phyloP scores from a whole-genome alignment of 176 grass and related monocot species.

The Oryza meridionalis region DNA sequence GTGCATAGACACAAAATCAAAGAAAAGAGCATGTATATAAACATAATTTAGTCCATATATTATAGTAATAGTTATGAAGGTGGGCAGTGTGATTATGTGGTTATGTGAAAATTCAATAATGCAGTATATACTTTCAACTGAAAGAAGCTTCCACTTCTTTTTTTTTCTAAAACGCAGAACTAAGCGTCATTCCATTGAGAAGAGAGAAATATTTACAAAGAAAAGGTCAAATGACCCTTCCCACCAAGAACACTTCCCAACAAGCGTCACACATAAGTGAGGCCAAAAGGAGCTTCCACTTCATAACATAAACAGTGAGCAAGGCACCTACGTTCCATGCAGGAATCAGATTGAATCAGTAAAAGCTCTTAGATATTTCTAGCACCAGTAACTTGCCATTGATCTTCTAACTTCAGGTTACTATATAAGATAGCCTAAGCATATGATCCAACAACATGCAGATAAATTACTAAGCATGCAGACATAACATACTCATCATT shows the following conservation, averaged over 20 bases:
- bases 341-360: conserved; percentile 8
- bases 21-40: not conserved
- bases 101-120: not conserved
- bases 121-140: conserved; percentile 7
- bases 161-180: no score
- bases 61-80: not conserved
- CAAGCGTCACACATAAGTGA: no score
- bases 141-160: conserved; percentile 7
- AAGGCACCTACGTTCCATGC: conserved; percentile 19
- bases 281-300: not conserved
- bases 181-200: no score
- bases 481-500: conserved; percentile 24
- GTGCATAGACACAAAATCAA: conserved; percentile 20
- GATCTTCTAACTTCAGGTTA: conserved; percentile 10
- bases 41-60: no score
- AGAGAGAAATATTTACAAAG: no score
- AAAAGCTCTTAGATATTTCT: conserved; percentile 20
- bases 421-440: not conserved
- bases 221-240: no score
- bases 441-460: conserved; percentile 23
- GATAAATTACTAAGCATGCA: not conserved
- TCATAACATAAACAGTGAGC: conserved; percentile 10
- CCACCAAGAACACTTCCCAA: no score
- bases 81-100: not conserved
- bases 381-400: not conserved